Base-by-base conservation (phyloP, 192 early-diverging fungal species). In the Backusella mclennaniae region DNA sequence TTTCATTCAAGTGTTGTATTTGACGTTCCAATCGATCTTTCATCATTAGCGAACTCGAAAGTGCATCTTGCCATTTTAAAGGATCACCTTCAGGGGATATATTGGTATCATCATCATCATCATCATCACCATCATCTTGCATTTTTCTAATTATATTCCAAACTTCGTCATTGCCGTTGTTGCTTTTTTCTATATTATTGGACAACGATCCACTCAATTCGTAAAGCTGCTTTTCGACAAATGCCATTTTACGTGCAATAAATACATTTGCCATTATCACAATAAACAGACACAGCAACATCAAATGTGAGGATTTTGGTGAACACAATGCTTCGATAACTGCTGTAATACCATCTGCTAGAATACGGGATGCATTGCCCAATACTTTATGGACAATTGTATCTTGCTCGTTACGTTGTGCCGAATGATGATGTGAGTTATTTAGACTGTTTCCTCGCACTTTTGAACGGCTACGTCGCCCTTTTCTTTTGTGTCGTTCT, bases 241-340 rank as follows among this genome's bases (percentile, higher is more conserved):
- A 44, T 6, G 42, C 1, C 41, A 75, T 66, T 39, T 75, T 75
- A 12, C 15, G 38, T n/a, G 74, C 66, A 42, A 75, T 67, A 46
- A 33, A 75, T 35, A 75, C 8, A 35, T 75, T 75, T 15, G 44
- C 33, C 29, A 75, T 5, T 33, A 67, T 39, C 66, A 75, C 67
- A 15, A 26, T n/a, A 44, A 63, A 14, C 23, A 75, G 9, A 31
- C 74, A 63, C 31, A 67, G 14, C 6, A 75, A 38, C n/a, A 36
- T 49, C 23, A 44, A 67, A 14, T 75, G 66, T 12, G 74, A 41
- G 9, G 66, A 31, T 4, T 17, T 67, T 46, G 74, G 59, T 42
- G 39, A 71, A 19, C 44, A 29, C 0, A 49, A 12, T 9, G 12
- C 35, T 26, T 41, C 21, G 36, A 39, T 17, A 26, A 49, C 26